Evolutionary conservation across 148 eudicot genomes (phyloP).

Genomic region (Fagopyrum esculentum): DNA sequence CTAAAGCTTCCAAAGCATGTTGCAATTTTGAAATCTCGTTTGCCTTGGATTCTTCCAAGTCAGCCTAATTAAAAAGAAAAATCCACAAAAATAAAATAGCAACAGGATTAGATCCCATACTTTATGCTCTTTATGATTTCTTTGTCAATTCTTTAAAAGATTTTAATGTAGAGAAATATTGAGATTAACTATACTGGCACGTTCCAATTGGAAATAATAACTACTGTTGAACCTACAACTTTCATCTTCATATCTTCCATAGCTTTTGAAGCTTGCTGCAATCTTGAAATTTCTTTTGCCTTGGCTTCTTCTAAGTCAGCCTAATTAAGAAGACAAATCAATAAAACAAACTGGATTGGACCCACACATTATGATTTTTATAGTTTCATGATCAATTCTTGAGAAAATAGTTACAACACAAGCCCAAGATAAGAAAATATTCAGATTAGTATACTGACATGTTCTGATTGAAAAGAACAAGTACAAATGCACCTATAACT

Average conservation of each 20-base stretch:
- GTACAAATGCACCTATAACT: neutral
- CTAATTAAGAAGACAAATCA: slow-evolving; percentile 23
- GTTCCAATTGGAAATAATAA: too few species aligned
- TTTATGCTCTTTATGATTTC: too few species aligned
- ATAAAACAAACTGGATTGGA: neutral
- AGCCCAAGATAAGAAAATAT: neutral
- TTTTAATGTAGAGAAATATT: too few species aligned
- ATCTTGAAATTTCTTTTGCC: slow-evolving; percentile 54
- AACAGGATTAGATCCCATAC: too few species aligned
- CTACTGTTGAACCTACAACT: too few species aligned
- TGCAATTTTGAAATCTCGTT: too few species aligned
- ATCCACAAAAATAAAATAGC: too few species aligned
- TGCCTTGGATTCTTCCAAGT: too few species aligned
- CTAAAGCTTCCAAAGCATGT: too few species aligned
- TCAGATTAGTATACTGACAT: neutral
- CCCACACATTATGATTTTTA: neutral
- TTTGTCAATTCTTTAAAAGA: too few species aligned
- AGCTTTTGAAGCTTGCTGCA: slow-evolving; percentile 60
- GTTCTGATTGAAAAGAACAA: neutral
- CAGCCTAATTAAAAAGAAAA: too few species aligned
- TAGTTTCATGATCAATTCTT: neutral
- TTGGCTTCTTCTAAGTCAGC: slow-evolving; percentile 65
- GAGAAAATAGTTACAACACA: neutral
- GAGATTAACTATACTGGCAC: too few species aligned
- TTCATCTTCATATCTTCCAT: slow-evolving; percentile 36